Evolutionary conservation across 139 green algal species (phyloP), one percentile per base, ranked within the genome.

Genomic region (Chlorella sp.): DNA sequence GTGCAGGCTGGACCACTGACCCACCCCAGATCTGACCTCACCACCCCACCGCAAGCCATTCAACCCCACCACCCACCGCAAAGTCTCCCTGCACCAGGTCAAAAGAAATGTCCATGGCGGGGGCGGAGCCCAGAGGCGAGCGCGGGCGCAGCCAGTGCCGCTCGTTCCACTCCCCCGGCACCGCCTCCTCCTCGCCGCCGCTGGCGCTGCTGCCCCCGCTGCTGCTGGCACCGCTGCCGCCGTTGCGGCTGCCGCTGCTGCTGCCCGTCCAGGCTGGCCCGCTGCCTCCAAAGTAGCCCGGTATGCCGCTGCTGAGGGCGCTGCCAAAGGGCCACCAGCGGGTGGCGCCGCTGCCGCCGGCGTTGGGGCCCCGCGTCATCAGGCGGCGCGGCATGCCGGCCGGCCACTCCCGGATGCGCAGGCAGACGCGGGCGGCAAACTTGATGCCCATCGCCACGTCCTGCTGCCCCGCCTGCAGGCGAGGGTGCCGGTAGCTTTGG

Each of bases 81-180:
- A 98, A 98, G 74, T 98, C 95, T 0, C 95, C 95, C 43, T 97
- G 90, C 14, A 95, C 58, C 48, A 94, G 73, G 43, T 83, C 72
- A 70, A 98, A 98, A 34, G 81, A 88, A 73, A 98, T 96, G 81
- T 97, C 95, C 75, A 69, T 81, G 3, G 76, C 82, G 17, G 77
- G 19, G n/a, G 48, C 4, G 69, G 68, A 14, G 16, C 51, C 51
- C 44, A n/a, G n/a, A 38, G 72, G 88, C n/a, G 46, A 88, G 40
- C 86, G 60, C 7, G 83, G 76, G 30, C 83, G 36, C 20, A 76
- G 78, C 22, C 68, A 84, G 6, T 48, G 40, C 24, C 38, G 28
- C 43, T 65, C 73, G 30, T 19, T 32, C 54, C 70, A 82, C 58
- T 20, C 26, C 3, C 40, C 48, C 4, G 51, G 51, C 51, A 60